A percentile compares a stretch with the other conserved stretches of the same genome.
Evolutionary conservation across 176 grass and related monocot species (phyloP).

Genomic region (Oryza meridionalis): DNA sequence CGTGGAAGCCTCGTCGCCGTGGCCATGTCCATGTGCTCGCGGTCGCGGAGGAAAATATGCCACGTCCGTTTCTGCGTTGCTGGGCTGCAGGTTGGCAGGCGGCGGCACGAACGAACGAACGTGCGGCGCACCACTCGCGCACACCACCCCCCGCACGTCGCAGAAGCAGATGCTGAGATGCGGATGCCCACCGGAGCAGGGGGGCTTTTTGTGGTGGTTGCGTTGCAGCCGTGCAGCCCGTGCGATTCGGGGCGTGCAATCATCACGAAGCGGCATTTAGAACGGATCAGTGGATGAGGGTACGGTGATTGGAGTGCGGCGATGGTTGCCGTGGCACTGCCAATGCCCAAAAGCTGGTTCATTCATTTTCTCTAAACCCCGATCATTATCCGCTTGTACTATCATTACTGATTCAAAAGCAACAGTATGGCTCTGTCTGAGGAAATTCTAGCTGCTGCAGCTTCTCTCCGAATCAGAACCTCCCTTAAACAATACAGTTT

Average conservation of each 20-base stretch:
- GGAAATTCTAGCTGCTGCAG: too few species aligned
- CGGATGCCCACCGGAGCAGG: too few species aligned
- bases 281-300: background rate
- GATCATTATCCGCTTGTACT: background rate
- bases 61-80: background rate
- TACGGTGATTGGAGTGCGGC: background rate
- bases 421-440: background rate
- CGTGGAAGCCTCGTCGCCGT: too few species aligned
- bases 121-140: background rate
- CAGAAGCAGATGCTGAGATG: too few species aligned
- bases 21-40: too few species aligned
- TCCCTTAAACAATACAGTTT: too few species aligned
- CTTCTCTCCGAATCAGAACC: too few species aligned
- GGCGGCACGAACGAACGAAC: background rate
- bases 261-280: background rate
- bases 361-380: background rate
- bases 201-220: too few species aligned
- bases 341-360: background rate
- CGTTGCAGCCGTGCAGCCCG: too few species aligned
- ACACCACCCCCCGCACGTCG: background rate
- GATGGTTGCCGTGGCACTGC: slow-evolving; percentile 1
- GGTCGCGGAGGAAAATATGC: too few species aligned
- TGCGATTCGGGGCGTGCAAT: background rate
- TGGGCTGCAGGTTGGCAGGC: background rate
- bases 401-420: background rate